These are phyloP conservation scores for Leccinum uliginosum DNA, from an alignment of 768 basidiomycete species.

Conservation along the genomic window DNA sequence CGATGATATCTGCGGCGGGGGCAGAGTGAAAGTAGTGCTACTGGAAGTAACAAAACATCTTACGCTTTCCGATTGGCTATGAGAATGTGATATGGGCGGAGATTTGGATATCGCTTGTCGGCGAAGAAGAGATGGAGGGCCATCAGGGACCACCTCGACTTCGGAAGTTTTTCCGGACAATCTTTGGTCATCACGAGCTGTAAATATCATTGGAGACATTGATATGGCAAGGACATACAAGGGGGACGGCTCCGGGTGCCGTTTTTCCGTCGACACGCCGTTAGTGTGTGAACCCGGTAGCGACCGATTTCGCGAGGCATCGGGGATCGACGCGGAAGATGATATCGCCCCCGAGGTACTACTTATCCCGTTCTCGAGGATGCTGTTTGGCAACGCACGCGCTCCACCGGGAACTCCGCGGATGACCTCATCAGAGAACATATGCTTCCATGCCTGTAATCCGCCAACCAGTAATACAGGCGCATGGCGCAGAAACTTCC, in stretches of 20 bases:
- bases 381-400: conserved; percentile 15
- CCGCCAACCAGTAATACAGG: conserved; percentile 88
- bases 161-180: conserved; percentile 11
- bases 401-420: conserved; percentile 20
- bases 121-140: conserved; percentile 23
- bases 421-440: conserved; percentile 42
- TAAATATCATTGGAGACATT: conserved; percentile 11
- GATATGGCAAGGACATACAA: conserved; percentile 16
- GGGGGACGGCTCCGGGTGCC: conserved; percentile 15
- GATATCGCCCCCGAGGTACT: conserved; percentile 26
- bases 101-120: conserved; percentile 42
- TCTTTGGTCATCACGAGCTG: conserved; percentile 10
- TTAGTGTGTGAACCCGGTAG: conserved; percentile 7
- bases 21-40: conserved; percentile 13
- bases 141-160: conserved; percentile 12
- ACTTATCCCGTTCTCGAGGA: conserved; percentile 24
- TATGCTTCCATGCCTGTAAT: conserved; percentile 71
- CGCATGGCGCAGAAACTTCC: conserved; percentile 63
- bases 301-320: conserved; percentile 14
- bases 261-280: conserved; percentile 17
- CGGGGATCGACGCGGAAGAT: conserved; percentile 14
- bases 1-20: conserved; percentile 30
- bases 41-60: conserved; percentile 11
- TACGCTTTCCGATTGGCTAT: conserved; percentile 50
- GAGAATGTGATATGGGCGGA: conserved; percentile 43